A percentile compares a stretch with the other conserved stretches of the same genome.
phyloP scores from a whole-genome alignment of 2,329 filamentous ascomycete genomes.

The Xylaria sp. region DNA sequence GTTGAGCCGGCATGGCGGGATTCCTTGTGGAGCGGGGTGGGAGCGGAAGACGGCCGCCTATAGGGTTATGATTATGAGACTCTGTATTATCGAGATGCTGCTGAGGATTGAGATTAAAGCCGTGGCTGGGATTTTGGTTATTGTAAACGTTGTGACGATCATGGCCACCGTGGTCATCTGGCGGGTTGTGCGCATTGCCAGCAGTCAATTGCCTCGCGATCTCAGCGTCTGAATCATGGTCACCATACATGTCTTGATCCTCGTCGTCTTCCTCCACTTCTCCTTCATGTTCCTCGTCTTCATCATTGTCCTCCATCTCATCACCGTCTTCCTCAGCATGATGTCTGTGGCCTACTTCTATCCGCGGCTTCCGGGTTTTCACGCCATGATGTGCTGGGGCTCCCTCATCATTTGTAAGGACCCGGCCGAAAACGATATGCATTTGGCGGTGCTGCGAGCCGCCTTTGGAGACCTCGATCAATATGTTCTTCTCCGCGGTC shows the following conservation, averaged over 20 bases:
- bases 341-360: conserved; percentile 7
- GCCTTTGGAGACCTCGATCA: conserved; percentile 42
- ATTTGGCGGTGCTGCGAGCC: conserved; percentile 35
- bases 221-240: conserved; percentile 35
- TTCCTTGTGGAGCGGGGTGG: conserved; percentile 17
- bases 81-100: conserved; percentile 10
- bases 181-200: background rate
- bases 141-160: background rate
- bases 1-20: conserved; percentile 8
- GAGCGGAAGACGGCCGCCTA: conserved; percentile 20
- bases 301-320: conserved; percentile 7
- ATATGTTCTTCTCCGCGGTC: conserved; percentile 44
- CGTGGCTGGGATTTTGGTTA: background rate
- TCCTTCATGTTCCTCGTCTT: conserved; percentile 20
- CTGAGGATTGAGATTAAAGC: conserved; percentile 3
- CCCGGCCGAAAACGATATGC: conserved; percentile 42
- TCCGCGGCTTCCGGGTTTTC: conserved; percentile 29
- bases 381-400: conserved; percentile 26
- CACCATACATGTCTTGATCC: conserved; percentile 36
- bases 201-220: conserved; percentile 35
- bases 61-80: background rate
- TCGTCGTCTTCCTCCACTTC: conserved; percentile 16
- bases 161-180: background rate
- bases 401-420: conserved; percentile 35
- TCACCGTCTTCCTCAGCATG: background rate